Evolutionary conservation across 805 yeast species (phyloP), one percentile per base, ranked within the genome.

Genomic region (Ogataea trehaloabstinens): DNA sequence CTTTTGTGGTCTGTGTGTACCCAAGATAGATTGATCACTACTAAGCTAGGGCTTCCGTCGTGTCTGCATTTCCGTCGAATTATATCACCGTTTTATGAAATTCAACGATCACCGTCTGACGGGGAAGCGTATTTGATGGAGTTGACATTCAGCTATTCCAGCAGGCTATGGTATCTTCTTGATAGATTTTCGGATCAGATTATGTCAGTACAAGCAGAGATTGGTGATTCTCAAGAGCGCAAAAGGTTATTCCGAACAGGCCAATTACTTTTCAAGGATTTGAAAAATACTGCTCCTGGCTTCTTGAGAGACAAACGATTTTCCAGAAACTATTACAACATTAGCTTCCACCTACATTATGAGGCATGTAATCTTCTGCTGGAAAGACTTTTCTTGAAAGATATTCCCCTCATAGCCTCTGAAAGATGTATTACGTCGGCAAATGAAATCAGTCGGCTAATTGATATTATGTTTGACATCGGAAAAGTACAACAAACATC

Each of bases 171-270:
- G 58, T 62, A 62, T 37, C 56, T 60, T 3, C 45, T 41, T 31
- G 68, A 63, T 35, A 41, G 67, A 29, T 62, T 58, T 34, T 48
- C 55, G 21, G 68, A 63, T 44, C 67, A 63, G 40, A 61, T 63
- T 3, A 52, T 54, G 24, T 59, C 66, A 0, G 49, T 51, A 12
- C 52, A 51, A 24, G 56, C 57, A 33, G 67, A 63, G 37, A 31
- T 61, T 25, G 67, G 67, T 6, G 68, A 62, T 37, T 56, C 60
- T 1, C 54, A 47, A 24, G 55, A 60, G 35, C 38, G 56, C 24
- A 15, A 38, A 18, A 59, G 48, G 17, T 38, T 62, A 6, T 31
- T 60, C 18, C 33, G 37, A 4, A 49, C 61, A 19, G 65, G 56
- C 1, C 44, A 51, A 28, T 49, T 42, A 17, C 44, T 59, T 1